These are phyloP conservation scores for Peronospora farinosa DNA, from an alignment of 352 stramenopile species.

Conservation along the genomic window DNA sequence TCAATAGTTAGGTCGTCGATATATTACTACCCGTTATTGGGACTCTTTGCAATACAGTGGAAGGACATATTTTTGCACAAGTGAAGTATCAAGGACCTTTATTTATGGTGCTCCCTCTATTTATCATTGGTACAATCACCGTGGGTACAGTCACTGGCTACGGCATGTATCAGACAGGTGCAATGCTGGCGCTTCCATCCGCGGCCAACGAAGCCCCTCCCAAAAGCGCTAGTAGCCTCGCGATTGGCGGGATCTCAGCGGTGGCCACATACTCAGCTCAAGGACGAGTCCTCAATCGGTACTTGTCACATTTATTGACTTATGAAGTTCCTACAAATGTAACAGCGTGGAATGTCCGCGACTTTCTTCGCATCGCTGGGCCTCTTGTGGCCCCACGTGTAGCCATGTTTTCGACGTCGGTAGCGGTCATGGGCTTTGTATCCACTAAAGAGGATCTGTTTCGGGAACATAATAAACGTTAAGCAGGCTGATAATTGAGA, in stretches of 20 bases:
- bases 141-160: conserved; percentile 46
- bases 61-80: conserved; percentile 9
- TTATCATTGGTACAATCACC: conserved; percentile 50
- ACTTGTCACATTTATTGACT: conserved; percentile 55
- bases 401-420: conserved; percentile 60
- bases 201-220: conserved; percentile 26
- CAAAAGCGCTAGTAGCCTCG: conserved; percentile 38
- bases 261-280: conserved; percentile 48
- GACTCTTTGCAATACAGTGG: conserved; percentile 12
- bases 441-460: conserved; percentile 51
- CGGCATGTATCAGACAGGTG: conserved; percentile 62
- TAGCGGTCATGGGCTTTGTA: conserved; percentile 63
- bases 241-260: conserved; percentile 29
- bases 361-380: conserved; percentile 59
- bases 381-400: conserved; percentile 52
- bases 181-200: conserved; percentile 37
- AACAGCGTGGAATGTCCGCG: conserved; percentile 54
- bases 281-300: conserved; percentile 43
- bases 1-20: neutral
- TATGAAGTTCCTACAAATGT: conserved; percentile 70
- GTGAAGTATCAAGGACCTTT: conserved; percentile 9
- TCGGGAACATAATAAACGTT: conserved; percentile 2
- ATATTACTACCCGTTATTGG: conserved; percentile 18
- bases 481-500: too few species aligned
- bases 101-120: conserved; percentile 61